Conservation (phyloP, 306 rosid species). For the Fagus sylvatica region DNA sequence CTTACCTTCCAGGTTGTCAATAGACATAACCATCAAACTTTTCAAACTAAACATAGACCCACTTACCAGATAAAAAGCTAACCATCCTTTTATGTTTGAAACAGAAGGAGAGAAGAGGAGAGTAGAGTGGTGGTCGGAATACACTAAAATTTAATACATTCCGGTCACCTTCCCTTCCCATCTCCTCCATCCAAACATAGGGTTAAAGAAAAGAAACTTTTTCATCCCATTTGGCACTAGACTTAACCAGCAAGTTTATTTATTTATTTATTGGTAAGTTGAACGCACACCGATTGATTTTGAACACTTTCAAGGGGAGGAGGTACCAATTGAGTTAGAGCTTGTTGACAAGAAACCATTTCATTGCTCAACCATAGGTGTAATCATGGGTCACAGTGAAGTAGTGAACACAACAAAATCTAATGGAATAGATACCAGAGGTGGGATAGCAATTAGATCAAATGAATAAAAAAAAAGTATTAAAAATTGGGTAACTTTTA, state of each 20-base stretch:
- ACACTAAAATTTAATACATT: no score
- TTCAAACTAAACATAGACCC: background rate
- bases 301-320: no score
- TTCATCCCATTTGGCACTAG: background rate
- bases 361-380: background rate
- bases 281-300: no score
- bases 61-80: background rate
- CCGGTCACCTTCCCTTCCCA: no score
- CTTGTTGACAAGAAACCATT: background rate
- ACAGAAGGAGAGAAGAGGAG: no score
- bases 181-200: no score
- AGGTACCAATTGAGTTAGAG: background rate
- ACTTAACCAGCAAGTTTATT: background rate
- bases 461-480: no score
- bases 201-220: background rate
- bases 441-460: no score
- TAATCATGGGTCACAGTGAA: background rate
- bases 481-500: no score
- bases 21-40: background rate
- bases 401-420: background rate
- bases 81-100: background rate
- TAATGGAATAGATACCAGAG: background rate
- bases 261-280: no score
- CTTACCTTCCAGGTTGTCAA: background rate
- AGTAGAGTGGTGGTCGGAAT: no score